These are phyloP conservation scores for Penicillium manginii DNA, from an alignment of 495 filamentous ascomycete species.

Conservation along the genomic window DNA sequence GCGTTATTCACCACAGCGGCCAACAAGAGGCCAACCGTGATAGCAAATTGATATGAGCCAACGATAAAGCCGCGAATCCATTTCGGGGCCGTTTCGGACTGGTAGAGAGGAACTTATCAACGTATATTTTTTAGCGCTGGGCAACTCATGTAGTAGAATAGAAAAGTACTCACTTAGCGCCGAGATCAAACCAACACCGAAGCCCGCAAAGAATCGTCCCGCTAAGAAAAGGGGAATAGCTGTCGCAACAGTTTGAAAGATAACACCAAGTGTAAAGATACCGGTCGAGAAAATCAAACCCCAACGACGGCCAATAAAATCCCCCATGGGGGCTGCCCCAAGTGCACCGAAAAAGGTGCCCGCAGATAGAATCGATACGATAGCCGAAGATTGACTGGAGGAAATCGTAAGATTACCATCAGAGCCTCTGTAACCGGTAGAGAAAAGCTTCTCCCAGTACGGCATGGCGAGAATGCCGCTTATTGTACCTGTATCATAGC, in stretches of 20 bases:
- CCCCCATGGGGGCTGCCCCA: constrained; percentile 76
- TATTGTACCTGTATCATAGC: constrained; percentile 12
- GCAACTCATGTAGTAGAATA: no score
- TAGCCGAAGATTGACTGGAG: constrained; percentile 44
- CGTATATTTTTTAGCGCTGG: no score
- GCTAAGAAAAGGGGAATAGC: constrained; percentile 69
- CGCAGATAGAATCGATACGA: constrained; percentile 70
- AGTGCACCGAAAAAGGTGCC: constrained; percentile 76
- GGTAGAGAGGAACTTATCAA: constrained; percentile 81
- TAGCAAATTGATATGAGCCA: constrained; percentile 76
- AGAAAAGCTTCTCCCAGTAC: not conserved
- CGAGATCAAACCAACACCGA: constrained; percentile 77
- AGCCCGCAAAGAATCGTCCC: constrained; percentile 76
- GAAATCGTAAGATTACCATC: not conserved
- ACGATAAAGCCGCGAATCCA: constrained; percentile 81
- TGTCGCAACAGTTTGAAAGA: constrained; percentile 71
- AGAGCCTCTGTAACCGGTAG: no score
- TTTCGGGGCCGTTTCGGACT: constrained; percentile 74
- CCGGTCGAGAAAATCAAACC: constrained; percentile 63
- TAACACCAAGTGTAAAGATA: constrained; percentile 71
- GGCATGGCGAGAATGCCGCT: constrained; percentile 4
- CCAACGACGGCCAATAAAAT: constrained; percentile 69
- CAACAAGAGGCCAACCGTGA: constrained; percentile 77
- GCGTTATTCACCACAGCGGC: constrained; percentile 74
- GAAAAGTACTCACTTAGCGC: constrained; percentile 61